Conservation (phyloP, 305 asterid genomes). For the Solanum hybrid region DNA sequence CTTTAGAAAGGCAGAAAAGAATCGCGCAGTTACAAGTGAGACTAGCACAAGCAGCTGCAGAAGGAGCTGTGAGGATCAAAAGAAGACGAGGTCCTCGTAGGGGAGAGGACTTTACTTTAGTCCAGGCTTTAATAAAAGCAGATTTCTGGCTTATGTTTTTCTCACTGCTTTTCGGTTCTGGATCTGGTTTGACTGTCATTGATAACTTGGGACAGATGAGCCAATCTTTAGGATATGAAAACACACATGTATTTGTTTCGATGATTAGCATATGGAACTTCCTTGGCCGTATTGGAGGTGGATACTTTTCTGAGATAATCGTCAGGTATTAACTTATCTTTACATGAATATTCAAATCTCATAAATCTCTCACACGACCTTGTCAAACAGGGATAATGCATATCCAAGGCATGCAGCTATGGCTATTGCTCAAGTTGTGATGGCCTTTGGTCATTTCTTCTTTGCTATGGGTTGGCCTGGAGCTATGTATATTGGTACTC, state of each 20-base stretch:
- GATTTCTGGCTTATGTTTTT: constrained; percentile 45
- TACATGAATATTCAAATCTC: not conserved
- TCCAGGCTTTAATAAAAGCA: constrained; percentile 34
- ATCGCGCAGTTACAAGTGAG: constrained; percentile 27
- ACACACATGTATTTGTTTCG: constrained; percentile 41
- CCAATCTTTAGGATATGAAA: constrained; percentile 36
- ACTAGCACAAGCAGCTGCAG: constrained; percentile 39
- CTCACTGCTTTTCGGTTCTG: constrained; percentile 38
- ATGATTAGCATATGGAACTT: constrained; percentile 45
- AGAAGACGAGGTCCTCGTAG: constrained; percentile 36
- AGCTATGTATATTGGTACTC: constrained; percentile 34
- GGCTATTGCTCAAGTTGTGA: constrained; percentile 29
- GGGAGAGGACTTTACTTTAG: constrained; percentile 42
- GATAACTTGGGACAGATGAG: constrained; percentile 47
- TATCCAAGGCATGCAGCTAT: constrained; percentile 35
- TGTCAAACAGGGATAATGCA: constrained; percentile 32
- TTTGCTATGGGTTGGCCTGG: constrained; percentile 48
- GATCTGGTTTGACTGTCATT: constrained; percentile 40
- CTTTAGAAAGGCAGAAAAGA: constrained; percentile 31
- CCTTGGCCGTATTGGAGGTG: constrained; percentile 39
- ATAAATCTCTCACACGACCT: not conserved
- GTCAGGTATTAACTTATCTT: constrained; percentile 17
- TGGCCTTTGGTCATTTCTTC: constrained; percentile 41
- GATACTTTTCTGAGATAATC: constrained; percentile 37
- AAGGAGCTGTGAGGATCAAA: constrained; percentile 40